Evolutionary conservation across 371 early-diverging fungal species (phyloP).

Genomic region (Basidiobolus meristosporus): DNA sequence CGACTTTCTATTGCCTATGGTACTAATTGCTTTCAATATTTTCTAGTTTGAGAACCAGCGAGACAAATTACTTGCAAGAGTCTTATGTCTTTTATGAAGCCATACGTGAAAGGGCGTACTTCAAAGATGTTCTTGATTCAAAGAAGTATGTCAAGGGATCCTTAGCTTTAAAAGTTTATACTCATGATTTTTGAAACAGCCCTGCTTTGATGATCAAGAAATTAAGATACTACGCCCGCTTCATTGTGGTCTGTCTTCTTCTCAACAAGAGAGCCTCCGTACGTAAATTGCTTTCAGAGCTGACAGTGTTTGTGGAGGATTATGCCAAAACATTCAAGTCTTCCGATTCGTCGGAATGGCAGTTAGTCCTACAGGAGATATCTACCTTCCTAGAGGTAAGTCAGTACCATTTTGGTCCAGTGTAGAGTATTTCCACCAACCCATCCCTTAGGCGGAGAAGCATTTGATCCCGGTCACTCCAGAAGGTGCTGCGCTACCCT

Average conservation of each 20-base stretch:
- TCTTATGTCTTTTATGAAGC: conserved; percentile 91
- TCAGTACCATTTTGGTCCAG: background rate
- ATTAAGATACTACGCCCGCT: conserved; percentile 88
- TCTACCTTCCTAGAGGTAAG: conserved; percentile 62
- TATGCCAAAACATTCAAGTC: conserved; percentile 73
- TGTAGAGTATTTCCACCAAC: background rate
- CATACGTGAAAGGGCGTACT: conserved; percentile 84
- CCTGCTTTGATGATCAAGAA: conserved; percentile 86
- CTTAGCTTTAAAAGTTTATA: background rate
- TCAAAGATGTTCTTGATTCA: conserved; percentile 74
- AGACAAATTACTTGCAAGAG: conserved; percentile 86
- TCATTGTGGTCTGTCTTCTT: conserved; percentile 85
- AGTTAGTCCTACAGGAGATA: conserved; percentile 76
- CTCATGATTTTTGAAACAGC: conserved; percentile 21
- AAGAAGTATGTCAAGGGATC: conserved; percentile 33
- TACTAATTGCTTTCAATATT: conserved; percentile 1
- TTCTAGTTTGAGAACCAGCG: conserved; percentile 73
- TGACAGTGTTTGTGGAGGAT: conserved; percentile 65
- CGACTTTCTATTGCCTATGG: background rate
- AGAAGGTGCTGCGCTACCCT: conserved; percentile 23
- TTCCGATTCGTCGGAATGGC: conserved; percentile 83
- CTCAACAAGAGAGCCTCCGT: conserved; percentile 64
- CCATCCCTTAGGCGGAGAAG: conserved; percentile 42
- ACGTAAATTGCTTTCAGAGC: conserved; percentile 55
- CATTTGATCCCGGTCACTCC: conserved; percentile 52